Conservation (phyloP, 1,284 basidiomycete species). For the Ustilago xerochloae region DNA sequence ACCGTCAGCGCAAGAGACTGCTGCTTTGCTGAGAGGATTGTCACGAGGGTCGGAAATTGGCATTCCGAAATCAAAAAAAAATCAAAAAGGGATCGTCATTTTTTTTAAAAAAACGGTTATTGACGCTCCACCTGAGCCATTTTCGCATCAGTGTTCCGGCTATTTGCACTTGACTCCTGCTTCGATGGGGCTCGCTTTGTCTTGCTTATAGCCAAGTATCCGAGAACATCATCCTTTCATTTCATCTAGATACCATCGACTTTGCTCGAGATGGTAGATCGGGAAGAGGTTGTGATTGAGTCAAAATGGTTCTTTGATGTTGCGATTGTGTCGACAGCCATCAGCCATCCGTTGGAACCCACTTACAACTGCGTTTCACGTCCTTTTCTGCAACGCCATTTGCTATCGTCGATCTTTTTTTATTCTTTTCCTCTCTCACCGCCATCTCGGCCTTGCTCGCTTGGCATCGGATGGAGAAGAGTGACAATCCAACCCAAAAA, state of each 20-base stretch:
- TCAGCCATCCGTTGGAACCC: too few species aligned
- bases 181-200: neutral
- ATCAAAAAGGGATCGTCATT: constrained; percentile 1
- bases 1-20: neutral
- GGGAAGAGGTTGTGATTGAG: neutral
- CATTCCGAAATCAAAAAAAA: constrained; percentile 13
- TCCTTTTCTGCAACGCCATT: neutral
- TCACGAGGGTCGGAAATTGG: neutral
- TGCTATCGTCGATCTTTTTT: neutral
- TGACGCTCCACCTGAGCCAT: constrained; percentile 29
- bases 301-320: too few species aligned
- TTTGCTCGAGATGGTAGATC: too few species aligned
- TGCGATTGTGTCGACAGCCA: too few species aligned
- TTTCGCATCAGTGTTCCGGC: neutral
- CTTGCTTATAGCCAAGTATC: neutral
- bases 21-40: neutral
- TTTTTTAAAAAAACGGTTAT: constrained; percentile 14
- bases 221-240: neutral
- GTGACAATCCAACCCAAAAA: neutral
- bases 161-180: constrained; percentile 8
- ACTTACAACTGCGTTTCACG: too few species aligned
- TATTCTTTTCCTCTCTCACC: too few species aligned
- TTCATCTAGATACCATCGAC: too few species aligned
- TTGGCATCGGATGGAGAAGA: too few species aligned
- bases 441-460: neutral